Conservation (phyloP, 2,329 filamentous ascomycete species). For the Myriosclerotinia duriaeana region DNA sequence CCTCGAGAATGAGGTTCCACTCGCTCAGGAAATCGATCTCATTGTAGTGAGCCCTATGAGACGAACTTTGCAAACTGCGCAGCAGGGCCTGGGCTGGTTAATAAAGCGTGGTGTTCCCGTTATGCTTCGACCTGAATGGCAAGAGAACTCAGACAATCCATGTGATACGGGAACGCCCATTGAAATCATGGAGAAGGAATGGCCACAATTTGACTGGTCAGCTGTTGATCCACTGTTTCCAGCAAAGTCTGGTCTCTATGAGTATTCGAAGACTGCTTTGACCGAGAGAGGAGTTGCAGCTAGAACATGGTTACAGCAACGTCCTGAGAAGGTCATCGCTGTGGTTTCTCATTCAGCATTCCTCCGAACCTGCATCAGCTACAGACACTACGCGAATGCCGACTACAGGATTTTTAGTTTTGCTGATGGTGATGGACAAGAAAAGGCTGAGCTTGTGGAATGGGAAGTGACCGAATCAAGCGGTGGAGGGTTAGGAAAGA, state of each 20-base stretch:
- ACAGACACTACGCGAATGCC: slow-evolving; percentile 37
- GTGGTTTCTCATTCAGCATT: slow-evolving; percentile 40
- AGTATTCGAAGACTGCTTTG: slow-evolving; percentile 33
- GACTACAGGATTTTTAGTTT: slow-evolving; percentile 41
- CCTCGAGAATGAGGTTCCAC: slow-evolving; percentile 36
- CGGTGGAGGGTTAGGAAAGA: slow-evolving; percentile 39
- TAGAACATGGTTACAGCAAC: slow-evolving; percentile 35
- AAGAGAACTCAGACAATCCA: slow-evolving; percentile 40
- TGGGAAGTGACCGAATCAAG: slow-evolving; percentile 38
- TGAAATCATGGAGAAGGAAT: slow-evolving; percentile 36
- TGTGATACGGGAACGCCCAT: slow-evolving; percentile 39
- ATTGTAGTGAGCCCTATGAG: slow-evolving; percentile 41
- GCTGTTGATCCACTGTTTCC: slow-evolving; percentile 38
- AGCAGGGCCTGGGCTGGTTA: slow-evolving; percentile 38
- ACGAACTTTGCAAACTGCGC: slow-evolving; percentile 38
- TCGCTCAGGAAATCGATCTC: slow-evolving; percentile 38
- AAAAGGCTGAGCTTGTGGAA: slow-evolving; percentile 35
- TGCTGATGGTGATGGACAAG: slow-evolving; percentile 32
- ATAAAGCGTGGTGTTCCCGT: slow-evolving; percentile 38
- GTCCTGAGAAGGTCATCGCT: slow-evolving; percentile 41
- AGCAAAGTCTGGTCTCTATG: slow-evolving; percentile 38
- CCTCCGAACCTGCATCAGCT: slow-evolving; percentile 35
- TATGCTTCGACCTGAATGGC: slow-evolving; percentile 37
- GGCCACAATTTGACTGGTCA: slow-evolving; percentile 41
- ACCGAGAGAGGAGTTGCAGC: slow-evolving; percentile 34